Evolutionary conservation across 2,329 filamentous ascomycete genomes (phyloP).

Genomic region (Colletotrichum orbiculare): DNA sequence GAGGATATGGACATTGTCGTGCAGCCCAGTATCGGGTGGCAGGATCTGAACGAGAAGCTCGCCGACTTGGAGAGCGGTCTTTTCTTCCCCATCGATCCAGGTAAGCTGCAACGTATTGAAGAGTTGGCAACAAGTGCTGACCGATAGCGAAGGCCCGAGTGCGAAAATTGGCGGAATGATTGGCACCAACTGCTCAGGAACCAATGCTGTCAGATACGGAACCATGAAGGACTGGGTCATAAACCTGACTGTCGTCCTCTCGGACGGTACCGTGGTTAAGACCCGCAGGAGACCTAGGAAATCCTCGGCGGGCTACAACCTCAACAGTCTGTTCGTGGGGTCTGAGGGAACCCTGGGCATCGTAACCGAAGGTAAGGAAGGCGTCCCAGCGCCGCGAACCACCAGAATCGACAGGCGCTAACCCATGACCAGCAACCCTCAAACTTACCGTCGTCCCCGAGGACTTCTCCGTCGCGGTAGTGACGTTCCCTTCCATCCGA

Average conservation of each 20-base stretch:
- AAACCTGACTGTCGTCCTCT: constrained; percentile 82
- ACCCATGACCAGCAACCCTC: constrained; percentile 67
- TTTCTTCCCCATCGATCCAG: constrained; percentile 92
- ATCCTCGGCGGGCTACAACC: constrained; percentile 84
- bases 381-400: neutral
- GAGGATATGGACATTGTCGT: constrained; percentile 94
- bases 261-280: constrained; percentile 83
- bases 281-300: constrained; percentile 82
- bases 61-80: constrained; percentile 78
- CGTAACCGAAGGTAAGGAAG: constrained; percentile 73
- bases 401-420: neutral
- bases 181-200: constrained; percentile 81
- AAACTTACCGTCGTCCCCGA: constrained; percentile 83
- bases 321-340: constrained; percentile 83
- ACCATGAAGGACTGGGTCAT: constrained; percentile 93
- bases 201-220: constrained; percentile 83
- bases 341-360: constrained; percentile 85
- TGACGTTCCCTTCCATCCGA: constrained; percentile 81
- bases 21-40: constrained; percentile 92
- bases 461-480: constrained; percentile 81
- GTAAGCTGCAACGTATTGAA: constrained; percentile 49
- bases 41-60: constrained; percentile 80
- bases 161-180: constrained; percentile 86
- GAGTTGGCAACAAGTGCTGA: neutral
- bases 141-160: constrained; percentile 58